Conservation (phyloP, 2,329 filamentous ascomycete genomes). For the Exophiala viscosa region DNA sequence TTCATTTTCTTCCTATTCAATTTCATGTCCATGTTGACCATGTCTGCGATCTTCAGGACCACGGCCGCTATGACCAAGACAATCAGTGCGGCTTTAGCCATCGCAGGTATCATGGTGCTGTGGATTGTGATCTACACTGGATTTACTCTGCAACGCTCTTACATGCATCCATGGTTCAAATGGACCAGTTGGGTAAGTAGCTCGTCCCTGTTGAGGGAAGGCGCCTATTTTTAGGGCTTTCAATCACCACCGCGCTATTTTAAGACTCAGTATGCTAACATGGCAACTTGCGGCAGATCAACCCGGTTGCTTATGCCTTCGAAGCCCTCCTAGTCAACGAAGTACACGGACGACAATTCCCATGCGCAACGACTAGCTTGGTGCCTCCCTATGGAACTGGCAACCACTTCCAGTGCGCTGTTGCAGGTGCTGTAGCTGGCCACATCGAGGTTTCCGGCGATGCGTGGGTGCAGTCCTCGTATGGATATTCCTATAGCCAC, state of each 20-base stretch:
- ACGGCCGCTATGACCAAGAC: conserved; percentile 55
- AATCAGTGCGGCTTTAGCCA: conserved; percentile 59
- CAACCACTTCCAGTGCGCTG: conserved; percentile 61
- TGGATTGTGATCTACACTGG: conserved; percentile 40
- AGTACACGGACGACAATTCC: conserved; percentile 33
- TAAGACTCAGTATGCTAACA: too few relatives aligned
- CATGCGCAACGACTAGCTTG: conserved; percentile 30
- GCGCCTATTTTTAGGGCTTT: too few relatives aligned
- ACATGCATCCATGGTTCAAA: conserved; percentile 53
- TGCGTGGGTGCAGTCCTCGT: conserved; percentile 55
- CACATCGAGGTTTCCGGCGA: conserved; percentile 57
- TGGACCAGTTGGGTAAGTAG: conserved; percentile 33
- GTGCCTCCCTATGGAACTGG: conserved; percentile 71
- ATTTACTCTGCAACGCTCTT: conserved; percentile 44
- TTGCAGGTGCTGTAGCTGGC: conserved; percentile 55
- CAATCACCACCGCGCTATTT: too few relatives aligned
- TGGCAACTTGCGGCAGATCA: conserved; percentile 26
- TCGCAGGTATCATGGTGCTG: conserved; percentile 40
- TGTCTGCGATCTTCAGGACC: conserved; percentile 58
- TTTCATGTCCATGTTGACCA: conserved; percentile 52
- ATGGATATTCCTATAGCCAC: conserved; percentile 56
- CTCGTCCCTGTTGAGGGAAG: too few relatives aligned
- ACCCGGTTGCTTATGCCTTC: conserved; percentile 40
- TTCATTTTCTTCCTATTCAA: conserved; percentile 59
- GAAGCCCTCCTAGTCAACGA: conserved; percentile 40